Evolutionary conservation across 2,329 filamentous ascomycete species (phyloP), one percentile per base, ranked within the genome.

Genomic region (Penicillium hordei): DNA sequence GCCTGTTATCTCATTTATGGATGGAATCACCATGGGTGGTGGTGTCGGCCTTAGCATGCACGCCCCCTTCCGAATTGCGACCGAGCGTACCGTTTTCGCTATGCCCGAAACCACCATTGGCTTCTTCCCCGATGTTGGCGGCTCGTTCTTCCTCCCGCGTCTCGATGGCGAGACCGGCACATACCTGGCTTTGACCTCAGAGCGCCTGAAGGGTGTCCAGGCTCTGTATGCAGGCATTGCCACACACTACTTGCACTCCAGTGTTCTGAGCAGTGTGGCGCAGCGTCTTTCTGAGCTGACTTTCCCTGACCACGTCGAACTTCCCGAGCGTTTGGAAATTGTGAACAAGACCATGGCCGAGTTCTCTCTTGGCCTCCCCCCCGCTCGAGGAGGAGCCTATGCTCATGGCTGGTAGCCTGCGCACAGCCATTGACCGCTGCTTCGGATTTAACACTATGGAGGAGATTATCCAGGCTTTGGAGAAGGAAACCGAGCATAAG

Each of bases 101-200:
- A 99, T 99, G 94, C 94, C 94, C 31, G 94, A 99, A 79, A 99
- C 94, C 4, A 96, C 87, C 9, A 99, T 99, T 71, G 94, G 94
- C 39, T 97, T 97, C 82, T 99, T 99, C 82, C 94, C 95, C 7
- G 95, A 99, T 70, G 94, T 99, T 48, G 94, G 94, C 60, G 95
- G 89, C 33, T 95, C 91, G 12, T 99, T 97, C 81, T 97, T 97
- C 82, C 82, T 99, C 53, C 91, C 94, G 17, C 85, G 92, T 62
- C 87, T 99, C 82, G 87, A 95, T 68, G 94, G 94, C 49, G 81
- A 87, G 58, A 78, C 96, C 55, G 94, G 94, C 57, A 96, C 90
- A 21, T 99, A 97, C 76, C 86, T 99, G 43, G 94, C 92, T 21
- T 82, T 99, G 62, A 99, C 94, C 8, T 94, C 92, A 71, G 89